Evolutionary conservation across 768 basidiomycete species (phyloP).

Genomic region (Cystofilobasidium bisporidii): DNA sequence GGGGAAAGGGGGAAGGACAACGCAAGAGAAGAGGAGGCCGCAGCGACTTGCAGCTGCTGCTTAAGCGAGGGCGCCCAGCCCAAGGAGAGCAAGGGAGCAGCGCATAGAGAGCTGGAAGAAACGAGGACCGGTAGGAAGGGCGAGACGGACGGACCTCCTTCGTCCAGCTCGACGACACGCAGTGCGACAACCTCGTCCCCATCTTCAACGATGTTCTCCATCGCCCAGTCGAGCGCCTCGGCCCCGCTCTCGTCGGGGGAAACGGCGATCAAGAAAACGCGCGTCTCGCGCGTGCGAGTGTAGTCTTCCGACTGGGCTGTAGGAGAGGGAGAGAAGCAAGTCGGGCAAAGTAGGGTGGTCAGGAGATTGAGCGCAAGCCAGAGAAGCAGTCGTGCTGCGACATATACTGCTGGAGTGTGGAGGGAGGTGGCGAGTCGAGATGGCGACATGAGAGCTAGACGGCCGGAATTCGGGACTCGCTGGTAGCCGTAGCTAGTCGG

Average conservation of each 20-base stretch:
- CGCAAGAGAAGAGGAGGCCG: no score
- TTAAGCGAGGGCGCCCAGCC: no score
- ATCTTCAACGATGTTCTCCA: conserved; percentile 60
- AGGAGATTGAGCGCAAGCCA: neutral
- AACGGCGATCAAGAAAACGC: conserved; percentile 82
- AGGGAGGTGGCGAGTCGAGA: no score
- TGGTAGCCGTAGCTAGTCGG: no score
- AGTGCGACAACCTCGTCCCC: conserved; percentile 90
- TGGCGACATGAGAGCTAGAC: no score
- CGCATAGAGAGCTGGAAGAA: no score
- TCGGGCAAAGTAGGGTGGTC: neutral
- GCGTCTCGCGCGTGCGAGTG: conserved; percentile 59
- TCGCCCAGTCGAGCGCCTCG: conserved; percentile 85
- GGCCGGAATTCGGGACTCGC: no score
- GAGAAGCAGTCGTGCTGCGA: neutral
- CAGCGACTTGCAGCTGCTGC: no score
- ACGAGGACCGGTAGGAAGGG: neutral
- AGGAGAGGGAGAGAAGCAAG: neutral
- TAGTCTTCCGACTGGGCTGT: conserved; percentile 55
- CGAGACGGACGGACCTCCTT: conserved; percentile 50
- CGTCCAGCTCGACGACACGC: conserved; percentile 79
- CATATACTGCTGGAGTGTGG: no score
- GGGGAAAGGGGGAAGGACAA: no score
- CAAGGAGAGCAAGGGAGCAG: no score
- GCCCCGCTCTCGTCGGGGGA: conserved; percentile 78